Conservation (phyloP, 164 flowering plant genomes). For the Aristolochia contorta region DNA sequence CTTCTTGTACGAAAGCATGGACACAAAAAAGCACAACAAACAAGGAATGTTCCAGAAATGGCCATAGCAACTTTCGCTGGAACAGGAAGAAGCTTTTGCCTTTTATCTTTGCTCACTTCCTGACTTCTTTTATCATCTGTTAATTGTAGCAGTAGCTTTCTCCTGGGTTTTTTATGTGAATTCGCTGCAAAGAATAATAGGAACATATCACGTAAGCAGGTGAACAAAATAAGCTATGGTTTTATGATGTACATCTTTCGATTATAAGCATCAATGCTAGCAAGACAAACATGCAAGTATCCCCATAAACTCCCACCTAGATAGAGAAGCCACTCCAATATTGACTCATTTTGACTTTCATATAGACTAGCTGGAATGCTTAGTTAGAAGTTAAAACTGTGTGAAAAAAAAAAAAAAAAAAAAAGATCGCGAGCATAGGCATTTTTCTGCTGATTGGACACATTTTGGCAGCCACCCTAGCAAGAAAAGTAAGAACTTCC, state of each 20-base stretch:
- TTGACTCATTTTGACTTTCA: no score
- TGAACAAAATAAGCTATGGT: not conserved
- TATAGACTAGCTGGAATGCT: no score
- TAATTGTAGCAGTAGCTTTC: slow-evolving; percentile 34
- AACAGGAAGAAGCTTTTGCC: slow-evolving; percentile 7
- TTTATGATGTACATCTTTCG: not conserved
- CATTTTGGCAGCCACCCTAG: not conserved
- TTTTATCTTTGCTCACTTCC: slow-evolving; percentile 11
- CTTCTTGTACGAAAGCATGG: slow-evolving; percentile 52
- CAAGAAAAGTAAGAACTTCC: not conserved
- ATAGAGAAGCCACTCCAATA: no score
- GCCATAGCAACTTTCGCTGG: slow-evolving; percentile 34
- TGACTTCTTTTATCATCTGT: slow-evolving; percentile 14
- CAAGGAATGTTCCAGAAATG: slow-evolving; percentile 36
- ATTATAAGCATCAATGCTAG: no score
- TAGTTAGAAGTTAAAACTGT: no score
- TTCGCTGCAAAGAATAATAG: slow-evolving; percentile 23
- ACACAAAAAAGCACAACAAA: slow-evolving; percentile 50
- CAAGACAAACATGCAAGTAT: no score
- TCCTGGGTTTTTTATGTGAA: slow-evolving; percentile 23
- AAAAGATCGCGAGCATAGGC: not conserved
- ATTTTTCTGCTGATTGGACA: not conserved
- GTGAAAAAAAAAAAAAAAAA: no score
- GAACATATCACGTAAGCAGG: not conserved
- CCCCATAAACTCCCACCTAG: no score